Evolutionary conservation across 2,329 filamentous ascomycete species (phyloP).

Genomic region (Colletotrichum tofieldiae): DNA sequence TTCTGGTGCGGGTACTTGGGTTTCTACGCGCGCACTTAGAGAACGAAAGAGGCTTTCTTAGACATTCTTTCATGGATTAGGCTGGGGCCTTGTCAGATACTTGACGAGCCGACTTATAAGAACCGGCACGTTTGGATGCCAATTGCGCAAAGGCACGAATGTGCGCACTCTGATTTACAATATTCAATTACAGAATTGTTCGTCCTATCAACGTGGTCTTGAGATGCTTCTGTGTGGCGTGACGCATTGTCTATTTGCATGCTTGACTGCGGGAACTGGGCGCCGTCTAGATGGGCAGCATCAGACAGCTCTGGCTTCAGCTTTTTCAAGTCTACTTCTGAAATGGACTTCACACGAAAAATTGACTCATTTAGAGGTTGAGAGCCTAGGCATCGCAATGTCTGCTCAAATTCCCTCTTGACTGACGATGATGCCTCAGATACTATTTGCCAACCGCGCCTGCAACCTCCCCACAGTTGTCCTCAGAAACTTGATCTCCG

Average conservation of each 20-base stretch:
- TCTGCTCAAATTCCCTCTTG: too few relatives aligned
- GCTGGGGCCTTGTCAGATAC: background rate
- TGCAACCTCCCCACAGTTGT: too few relatives aligned
- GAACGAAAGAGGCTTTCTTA: too few relatives aligned
- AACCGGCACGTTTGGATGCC: background rate
- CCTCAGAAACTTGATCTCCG: too few relatives aligned
- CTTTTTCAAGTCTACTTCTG: background rate
- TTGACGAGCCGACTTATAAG: background rate
- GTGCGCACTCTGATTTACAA: background rate
- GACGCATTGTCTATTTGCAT: background rate
- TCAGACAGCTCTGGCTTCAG: background rate
- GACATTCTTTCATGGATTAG: background rate
- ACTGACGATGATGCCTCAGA: too few relatives aligned
- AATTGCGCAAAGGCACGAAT: background rate
- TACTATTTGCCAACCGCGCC: too few relatives aligned
- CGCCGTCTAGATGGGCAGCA: background rate
- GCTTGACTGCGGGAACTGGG: background rate
- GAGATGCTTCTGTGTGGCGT: background rate
- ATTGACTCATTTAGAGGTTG: too few relatives aligned
- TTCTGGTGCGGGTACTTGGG: too few relatives aligned
- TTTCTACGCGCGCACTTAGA: background rate
- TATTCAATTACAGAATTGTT: slow-evolving; percentile 6
- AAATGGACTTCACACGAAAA: too few relatives aligned
- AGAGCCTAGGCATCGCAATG: too few relatives aligned
- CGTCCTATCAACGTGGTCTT: background rate